Evolutionary conservation across 2,329 filamentous ascomycete species (phyloP).

Genomic region (Sclerotinia spermophila): DNA sequence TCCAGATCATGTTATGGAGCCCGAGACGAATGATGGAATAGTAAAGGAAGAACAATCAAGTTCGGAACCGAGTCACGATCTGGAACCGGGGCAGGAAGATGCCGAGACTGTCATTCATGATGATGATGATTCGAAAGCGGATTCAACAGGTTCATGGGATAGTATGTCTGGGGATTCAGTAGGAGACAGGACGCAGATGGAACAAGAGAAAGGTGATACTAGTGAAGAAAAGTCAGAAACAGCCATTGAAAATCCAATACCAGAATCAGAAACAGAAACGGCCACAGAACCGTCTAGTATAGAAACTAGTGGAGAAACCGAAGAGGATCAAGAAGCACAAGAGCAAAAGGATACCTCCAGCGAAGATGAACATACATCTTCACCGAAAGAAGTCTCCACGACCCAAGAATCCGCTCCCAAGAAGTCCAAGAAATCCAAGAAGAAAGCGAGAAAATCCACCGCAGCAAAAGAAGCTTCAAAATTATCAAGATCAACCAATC

Average conservation of each 20-base stretch:
- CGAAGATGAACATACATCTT: background rate
- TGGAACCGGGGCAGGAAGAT: conserved; percentile 1
- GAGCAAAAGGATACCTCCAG: conserved; percentile 9
- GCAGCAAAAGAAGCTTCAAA: conserved; percentile 12
- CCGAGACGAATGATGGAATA: background rate
- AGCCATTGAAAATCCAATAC: background rate
- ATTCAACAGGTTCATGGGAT: conserved; percentile 17
- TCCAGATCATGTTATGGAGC: conserved; percentile 23
- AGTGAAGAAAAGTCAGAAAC: conserved; percentile 4
- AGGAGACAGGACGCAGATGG: background rate
- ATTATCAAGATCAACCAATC: conserved; percentile 1
- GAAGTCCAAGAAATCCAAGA: conserved; percentile 7
- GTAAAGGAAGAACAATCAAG: background rate
- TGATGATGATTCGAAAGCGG: conserved; percentile 6
- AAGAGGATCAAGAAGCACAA: conserved; percentile 3
- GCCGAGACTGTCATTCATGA: conserved; percentile 1
- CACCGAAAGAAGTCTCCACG: background rate
- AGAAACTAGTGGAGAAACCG: background rate
- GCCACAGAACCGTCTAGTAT: background rate
- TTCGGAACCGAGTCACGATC: background rate
- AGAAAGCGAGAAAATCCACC: conserved; percentile 7
- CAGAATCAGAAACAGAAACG: background rate
- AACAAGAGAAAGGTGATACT: background rate
- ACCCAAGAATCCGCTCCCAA: background rate
- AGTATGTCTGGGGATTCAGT: conserved; percentile 16